phyloP scores from a whole-genome alignment of 441 rosid species.

The Erodium trifolium region DNA sequence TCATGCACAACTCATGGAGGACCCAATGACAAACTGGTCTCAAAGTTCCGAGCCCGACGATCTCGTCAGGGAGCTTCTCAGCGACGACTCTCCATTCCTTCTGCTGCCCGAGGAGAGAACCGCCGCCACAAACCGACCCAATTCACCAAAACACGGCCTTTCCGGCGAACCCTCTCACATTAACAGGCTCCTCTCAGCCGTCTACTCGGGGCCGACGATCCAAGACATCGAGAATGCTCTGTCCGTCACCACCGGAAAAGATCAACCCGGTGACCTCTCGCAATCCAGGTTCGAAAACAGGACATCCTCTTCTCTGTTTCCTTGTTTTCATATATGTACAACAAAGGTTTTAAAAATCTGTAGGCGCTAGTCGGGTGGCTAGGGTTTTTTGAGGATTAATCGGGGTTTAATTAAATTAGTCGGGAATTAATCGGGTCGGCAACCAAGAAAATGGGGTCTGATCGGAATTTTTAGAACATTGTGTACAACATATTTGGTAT shows the following conservation, averaged over 20 bases:
- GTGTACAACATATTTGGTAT: too few species aligned
- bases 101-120: constrained; percentile 14
- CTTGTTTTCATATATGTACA: too few species aligned
- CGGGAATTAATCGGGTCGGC: too few species aligned
- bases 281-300: constrained; percentile 17
- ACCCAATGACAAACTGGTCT: neutral
- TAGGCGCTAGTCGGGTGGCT: too few species aligned
- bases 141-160: neutral
- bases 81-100: constrained; percentile 25
- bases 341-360: too few species aligned
- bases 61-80: constrained; percentile 20
- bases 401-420: too few species aligned
- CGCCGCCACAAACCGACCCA: neutral
- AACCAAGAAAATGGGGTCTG: too few species aligned
- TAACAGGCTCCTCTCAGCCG: constrained; percentile 29
- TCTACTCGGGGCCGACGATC: constrained; percentile 52
- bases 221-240: constrained; percentile 44
- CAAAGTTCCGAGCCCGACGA: constrained; percentile 5
- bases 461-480: too few species aligned
- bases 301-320: too few species aligned
- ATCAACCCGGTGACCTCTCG: constrained; percentile 11
- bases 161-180: neutral
- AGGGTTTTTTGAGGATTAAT: too few species aligned
- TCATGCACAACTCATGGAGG: constrained; percentile 4
- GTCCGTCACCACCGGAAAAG: constrained; percentile 13